These are phyloP conservation scores for Fonsecaea pedrosoi DNA, from an alignment of 2,329 filamentous ascomycete species.

Conservation along the genomic window DNA sequence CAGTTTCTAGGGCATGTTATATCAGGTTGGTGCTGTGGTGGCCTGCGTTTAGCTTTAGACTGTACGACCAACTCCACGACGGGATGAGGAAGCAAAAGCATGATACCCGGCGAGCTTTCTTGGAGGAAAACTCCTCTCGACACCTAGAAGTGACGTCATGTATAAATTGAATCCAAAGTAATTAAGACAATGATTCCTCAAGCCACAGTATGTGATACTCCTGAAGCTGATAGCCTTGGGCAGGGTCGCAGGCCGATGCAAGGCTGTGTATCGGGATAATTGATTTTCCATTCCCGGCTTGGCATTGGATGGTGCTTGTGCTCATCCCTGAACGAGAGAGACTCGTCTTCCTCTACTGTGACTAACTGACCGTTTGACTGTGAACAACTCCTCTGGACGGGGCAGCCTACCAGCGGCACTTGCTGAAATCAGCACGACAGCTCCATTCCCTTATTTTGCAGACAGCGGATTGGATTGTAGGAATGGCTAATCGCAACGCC, in stretches of 20 bases:
- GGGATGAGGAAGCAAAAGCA: slow-evolving; percentile 17
- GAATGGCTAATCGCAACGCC: background rate
- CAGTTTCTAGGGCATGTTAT: slow-evolving; percentile 54
- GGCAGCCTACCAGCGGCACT: background rate
- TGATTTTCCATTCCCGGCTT: slow-evolving; percentile 6
- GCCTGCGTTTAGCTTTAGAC: background rate
- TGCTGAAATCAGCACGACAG: background rate
- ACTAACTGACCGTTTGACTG: too few species aligned
- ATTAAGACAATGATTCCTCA: too few species aligned
- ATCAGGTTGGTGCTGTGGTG: background rate
- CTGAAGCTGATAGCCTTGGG: too few species aligned
- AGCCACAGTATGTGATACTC: too few species aligned
- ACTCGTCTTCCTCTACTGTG: too few species aligned
- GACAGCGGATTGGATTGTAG: background rate
- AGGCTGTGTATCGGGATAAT: background rate
- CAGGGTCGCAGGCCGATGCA: background rate
- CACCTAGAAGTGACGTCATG: background rate
- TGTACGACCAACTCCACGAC: slow-evolving; percentile 4
- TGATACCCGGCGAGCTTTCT: slow-evolving; percentile 19
- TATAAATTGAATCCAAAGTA: background rate
- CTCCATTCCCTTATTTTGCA: background rate
- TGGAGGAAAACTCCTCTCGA: background rate
- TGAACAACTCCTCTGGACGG: background rate
- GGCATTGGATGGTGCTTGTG: background rate
- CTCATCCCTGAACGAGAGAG: background rate